A percentile compares a stretch with the other conserved stretches of the same genome.
These are phyloP conservation scores for Russula dissimulans DNA, from an alignment of 768 basidiomycete species.

Conservation along the genomic window DNA sequence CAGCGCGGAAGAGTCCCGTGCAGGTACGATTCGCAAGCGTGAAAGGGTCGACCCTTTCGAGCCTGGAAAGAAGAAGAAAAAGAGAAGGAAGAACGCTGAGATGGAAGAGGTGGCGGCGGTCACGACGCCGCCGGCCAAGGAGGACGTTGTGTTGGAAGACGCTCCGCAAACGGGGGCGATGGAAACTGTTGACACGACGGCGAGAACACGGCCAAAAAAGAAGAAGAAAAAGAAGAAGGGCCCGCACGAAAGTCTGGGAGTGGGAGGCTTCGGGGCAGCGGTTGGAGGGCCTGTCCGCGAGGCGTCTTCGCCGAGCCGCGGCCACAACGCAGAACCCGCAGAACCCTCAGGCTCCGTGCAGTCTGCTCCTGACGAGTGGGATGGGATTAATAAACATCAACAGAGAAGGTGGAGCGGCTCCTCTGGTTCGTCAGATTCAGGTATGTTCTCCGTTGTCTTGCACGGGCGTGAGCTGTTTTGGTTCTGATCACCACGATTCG, in stretches of 20 bases:
- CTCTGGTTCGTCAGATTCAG: neutral
- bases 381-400: neutral
- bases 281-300: neutral
- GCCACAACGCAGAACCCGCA: neutral
- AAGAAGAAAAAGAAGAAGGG: constrained; percentile 25
- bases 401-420: neutral
- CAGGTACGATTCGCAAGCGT: constrained; percentile 51
- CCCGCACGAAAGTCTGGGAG: too few relatives aligned
- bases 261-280: neutral
- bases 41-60: constrained; percentile 49
- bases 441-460: neutral
- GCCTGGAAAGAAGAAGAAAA: constrained; percentile 28
- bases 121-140: neutral
- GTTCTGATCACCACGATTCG: neutral
- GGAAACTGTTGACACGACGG: neutral
- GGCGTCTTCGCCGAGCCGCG: neutral
- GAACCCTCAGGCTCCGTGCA: neutral
- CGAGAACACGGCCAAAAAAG: constrained; percentile 11
- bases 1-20: constrained; percentile 38
- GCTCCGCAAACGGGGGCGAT: neutral
- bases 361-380: neutral
- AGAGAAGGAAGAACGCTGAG: constrained; percentile 37
- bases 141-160: neutral
- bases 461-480: neutral
- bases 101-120: constrained; percentile 8